Conservation (phyloP, 1,284 basidiomycete species). For the Trichosporon inkin region DNA sequence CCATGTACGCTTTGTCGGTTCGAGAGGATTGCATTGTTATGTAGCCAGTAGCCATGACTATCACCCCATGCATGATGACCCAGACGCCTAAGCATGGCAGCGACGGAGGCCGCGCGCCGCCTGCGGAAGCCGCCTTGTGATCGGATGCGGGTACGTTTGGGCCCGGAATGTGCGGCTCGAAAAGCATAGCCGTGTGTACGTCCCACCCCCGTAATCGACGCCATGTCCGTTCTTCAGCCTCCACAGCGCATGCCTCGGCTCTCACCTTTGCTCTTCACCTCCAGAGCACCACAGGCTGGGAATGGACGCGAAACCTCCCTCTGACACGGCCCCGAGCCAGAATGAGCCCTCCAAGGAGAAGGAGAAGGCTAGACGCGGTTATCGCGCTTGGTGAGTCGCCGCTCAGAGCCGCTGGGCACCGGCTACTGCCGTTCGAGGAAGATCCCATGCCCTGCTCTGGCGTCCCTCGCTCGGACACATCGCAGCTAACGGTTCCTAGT, state of each 20-base stretch:
- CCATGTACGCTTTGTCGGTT: slow-evolving; percentile 84
- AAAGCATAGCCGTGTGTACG: too few relatives aligned
- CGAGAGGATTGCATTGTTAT: slow-evolving; percentile 76
- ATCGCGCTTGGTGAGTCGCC: slow-evolving; percentile 42
- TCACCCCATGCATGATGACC: not conserved
- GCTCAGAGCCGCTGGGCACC: not conserved
- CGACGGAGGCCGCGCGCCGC: too few relatives aligned
- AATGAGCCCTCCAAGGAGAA: slow-evolving; percentile 10
- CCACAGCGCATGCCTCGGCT: not conserved
- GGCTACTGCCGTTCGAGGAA: not conserved
- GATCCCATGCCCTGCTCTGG: not conserved
- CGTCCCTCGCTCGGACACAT: not conserved
- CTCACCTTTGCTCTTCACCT: not conserved
- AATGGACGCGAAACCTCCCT: not conserved
- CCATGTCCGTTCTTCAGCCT: not conserved
- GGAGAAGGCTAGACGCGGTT: slow-evolving; percentile 37
- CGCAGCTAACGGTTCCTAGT: slow-evolving; percentile 20
- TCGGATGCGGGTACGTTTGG: too few relatives aligned
- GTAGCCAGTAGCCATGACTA: slow-evolving; percentile 26
- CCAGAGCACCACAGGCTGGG: not conserved
- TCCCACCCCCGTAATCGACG: too few relatives aligned
- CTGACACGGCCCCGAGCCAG: not conserved
- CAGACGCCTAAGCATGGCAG: too few relatives aligned
- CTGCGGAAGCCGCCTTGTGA: too few relatives aligned
- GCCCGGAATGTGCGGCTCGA: too few relatives aligned